phyloP scores from a whole-genome alignment of 805 yeast species.

The Spathaspora sp. region DNA sequence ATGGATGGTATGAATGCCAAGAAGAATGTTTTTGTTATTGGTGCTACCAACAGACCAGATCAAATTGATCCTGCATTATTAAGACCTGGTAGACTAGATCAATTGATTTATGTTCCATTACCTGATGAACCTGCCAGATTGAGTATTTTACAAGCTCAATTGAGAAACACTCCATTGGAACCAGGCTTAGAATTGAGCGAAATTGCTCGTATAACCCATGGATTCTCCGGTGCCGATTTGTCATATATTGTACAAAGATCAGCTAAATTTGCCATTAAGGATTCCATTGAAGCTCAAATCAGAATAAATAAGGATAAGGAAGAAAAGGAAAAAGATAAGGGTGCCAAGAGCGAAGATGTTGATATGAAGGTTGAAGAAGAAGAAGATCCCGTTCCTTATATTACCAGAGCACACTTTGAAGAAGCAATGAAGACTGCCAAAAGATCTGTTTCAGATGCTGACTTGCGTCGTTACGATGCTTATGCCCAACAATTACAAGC shows the following conservation, averaged over 20 bases:
- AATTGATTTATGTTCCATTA: conserved; percentile 95
- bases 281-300: conserved; percentile 80
- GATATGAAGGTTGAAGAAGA: conserved; percentile 57
- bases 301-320: conserved; percentile 35
- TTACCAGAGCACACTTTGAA: conserved; percentile 90
- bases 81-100: conserved; percentile 99
- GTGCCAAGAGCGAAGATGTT: conserved; percentile 39
- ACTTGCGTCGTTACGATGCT: conserved; percentile 97
- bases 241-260: conserved; percentile 96
- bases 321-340: conserved; percentile 31
- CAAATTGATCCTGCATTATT: conserved; percentile 98
- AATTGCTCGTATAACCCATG: conserved; percentile 92
- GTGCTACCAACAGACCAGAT: conserved; percentile 99
- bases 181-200: conserved; percentile 88
- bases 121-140: conserved; percentile 95
- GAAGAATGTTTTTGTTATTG: conserved; percentile 97
- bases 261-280: conserved; percentile 98
- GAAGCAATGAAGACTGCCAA: conserved; percentile 99
- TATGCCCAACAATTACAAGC: conserved; percentile 95
- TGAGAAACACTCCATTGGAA: conserved; percentile 97
- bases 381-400: conserved; percentile 94
- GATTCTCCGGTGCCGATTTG: conserved; percentile 99
- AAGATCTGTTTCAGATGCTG: conserved; percentile 95
- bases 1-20: conserved; percentile 99
- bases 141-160: conserved; percentile 90